Base-by-base conservation (phyloP, 1,284 basidiomycete species). In the Vanrija sp. region DNA sequence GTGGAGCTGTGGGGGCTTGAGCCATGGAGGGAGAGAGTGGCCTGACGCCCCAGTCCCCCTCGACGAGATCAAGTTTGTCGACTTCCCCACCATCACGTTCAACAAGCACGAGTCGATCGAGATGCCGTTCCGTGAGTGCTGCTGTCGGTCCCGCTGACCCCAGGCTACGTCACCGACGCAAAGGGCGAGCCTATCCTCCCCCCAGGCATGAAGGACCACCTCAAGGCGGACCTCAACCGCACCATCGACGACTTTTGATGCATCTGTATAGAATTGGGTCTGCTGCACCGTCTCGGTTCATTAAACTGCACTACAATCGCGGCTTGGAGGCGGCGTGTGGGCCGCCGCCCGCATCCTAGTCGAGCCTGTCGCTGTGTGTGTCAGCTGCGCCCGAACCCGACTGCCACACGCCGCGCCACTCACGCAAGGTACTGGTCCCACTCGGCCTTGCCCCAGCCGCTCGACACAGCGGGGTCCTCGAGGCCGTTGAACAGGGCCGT, bases 401-500 rank as follows among this genome's bases (percentile, higher is more conserved):
- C 8, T 7, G 31, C 31, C 15, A 35, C 15, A n/a, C n/a, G n/a
- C 41, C 12, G 14, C 4, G 3, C 31, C 5, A 68, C 67, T 49
- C 42, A 73, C 49, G 78, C 78, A 23, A 98, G 78, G 76, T 89
- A 98, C 54, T 86, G 83, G 31, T 77, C 79, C 95, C 95, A 97
- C 66, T 97, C 89, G 45, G 82, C 81, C 66, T 85, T 81, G 6
- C 83, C 85, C 85, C 89, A 98, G 10, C 85, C 83, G 62, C 88
- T 91, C 4, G 87, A 89, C 43, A 96, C 81, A 56, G 88, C 84
- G 45, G 79, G 81, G 19, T 85, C 88, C 53, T 92, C 73, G 31
- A 98, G 77, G 7, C 94, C 94, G 67, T 93, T 87, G 83, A 86
- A 89, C 3, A 92, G 77, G 0, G 83, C 87, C 9, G 91, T 91